Percentiles rank a stretch among this genome's conserved stretches.
These are phyloP conservation scores for Vachellia pachyceras DNA, from an alignment of 306 rosid species.

Conservation along the genomic window DNA sequence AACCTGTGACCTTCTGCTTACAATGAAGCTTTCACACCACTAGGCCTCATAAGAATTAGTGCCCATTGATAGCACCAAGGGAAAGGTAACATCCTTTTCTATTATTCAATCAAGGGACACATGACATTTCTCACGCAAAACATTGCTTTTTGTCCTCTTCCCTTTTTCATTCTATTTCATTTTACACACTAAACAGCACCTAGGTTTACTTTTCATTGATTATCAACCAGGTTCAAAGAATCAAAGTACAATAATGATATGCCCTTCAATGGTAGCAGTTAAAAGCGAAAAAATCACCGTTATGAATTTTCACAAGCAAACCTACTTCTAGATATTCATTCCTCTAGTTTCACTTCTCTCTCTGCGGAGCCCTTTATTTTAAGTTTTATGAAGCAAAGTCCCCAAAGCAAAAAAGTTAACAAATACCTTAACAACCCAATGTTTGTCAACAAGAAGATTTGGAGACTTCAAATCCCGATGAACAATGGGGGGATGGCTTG, in stretches of 20 bases:
- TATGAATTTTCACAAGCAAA: slow-evolving; percentile 10
- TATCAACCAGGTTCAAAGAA: neutral
- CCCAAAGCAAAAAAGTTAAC: slow-evolving; percentile 25
- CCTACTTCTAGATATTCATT: slow-evolving; percentile 25
- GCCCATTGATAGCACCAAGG: slow-evolving; percentile 1
- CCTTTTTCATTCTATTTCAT: neutral
- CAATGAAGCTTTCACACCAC: too few species aligned
- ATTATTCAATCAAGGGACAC: neutral
- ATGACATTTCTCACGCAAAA: neutral
- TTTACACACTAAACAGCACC: neutral
- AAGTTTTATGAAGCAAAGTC: slow-evolving; percentile 28
- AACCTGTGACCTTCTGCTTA: too few species aligned
- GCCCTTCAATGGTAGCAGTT: slow-evolving; percentile 4
- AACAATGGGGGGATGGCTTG: slow-evolving; percentile 93
- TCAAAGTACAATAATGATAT: neutral
- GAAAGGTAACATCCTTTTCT: neutral
- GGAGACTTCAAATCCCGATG: slow-evolving; percentile 97
- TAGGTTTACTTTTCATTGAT: neutral
- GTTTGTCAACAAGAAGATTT: slow-evolving; percentile 95
- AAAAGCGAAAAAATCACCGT: slow-evolving; percentile 6
- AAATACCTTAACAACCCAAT: slow-evolving; percentile 96
- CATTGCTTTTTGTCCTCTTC: neutral
- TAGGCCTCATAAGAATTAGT: neutral
- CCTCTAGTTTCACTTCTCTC: slow-evolving; percentile 14
- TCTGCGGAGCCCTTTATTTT: slow-evolving; percentile 3